These are phyloP conservation scores for Waltergamsia citrina DNA, from an alignment of 2,329 filamentous ascomycete genomes.

Conservation along the genomic window DNA sequence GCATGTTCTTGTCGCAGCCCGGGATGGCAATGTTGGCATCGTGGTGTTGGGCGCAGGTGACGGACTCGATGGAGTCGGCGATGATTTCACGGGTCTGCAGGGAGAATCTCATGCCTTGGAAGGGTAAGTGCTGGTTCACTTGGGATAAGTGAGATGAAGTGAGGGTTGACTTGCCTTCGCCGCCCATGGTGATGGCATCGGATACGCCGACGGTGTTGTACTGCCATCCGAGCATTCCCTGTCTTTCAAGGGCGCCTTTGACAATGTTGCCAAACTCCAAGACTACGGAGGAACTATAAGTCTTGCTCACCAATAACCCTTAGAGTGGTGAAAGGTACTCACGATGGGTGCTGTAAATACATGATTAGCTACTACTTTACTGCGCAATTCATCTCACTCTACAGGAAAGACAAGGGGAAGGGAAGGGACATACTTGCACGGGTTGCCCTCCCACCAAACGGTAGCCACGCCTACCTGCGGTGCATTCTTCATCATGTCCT, in stretches of 20 bases:
- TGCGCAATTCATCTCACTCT: neutral
- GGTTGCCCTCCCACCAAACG: constrained; percentile 97
- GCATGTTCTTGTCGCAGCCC: constrained; percentile 98
- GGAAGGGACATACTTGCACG: constrained; percentile 67
- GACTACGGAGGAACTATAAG: constrained; percentile 40
- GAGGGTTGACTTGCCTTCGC: constrained; percentile 52
- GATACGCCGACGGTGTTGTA: constrained; percentile 86
- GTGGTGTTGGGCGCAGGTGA: constrained; percentile 85
- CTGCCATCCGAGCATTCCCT: constrained; percentile 89
- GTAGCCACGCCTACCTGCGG: constrained; percentile 87
- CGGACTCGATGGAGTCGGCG: constrained; percentile 86
- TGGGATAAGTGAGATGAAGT: neutral
- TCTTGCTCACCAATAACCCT: no score
- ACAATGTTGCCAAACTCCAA: constrained; percentile 81
- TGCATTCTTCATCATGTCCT: constrained; percentile 77
- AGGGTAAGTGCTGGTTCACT: constrained; percentile 22
- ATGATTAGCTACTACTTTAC: neutral
- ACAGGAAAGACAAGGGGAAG: neutral
- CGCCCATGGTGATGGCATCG: constrained; percentile 92
- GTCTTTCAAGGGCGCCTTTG: constrained; percentile 69
- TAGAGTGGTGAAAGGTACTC: constrained; percentile 15
- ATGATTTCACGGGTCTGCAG: constrained; percentile 87
- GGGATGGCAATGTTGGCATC: constrained; percentile 91
- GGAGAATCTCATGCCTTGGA: constrained; percentile 93
- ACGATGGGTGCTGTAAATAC: constrained; percentile 35